phyloP scores from a whole-genome alignment of 2,329 filamentous ascomycete species.

The Dothistroma pini region DNA sequence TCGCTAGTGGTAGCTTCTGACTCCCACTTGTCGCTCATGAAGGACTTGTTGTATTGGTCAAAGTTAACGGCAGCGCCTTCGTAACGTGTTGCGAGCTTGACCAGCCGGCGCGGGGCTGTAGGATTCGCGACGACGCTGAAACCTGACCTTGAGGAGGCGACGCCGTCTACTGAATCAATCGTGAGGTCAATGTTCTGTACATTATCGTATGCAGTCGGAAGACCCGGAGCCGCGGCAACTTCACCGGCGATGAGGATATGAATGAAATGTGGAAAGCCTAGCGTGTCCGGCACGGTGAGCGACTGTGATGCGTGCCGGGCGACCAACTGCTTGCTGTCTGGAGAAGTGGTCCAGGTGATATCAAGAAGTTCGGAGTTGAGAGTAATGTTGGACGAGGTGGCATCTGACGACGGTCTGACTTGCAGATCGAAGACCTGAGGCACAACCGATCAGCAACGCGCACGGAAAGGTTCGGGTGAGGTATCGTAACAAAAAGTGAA shows the following conservation, averaged over 20 bases:
- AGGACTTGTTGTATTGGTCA: constrained; percentile 5
- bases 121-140: constrained; percentile 8
- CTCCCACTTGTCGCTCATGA: constrained; percentile 5
- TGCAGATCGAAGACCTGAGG: constrained; percentile 42
- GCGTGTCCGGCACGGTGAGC: constrained; percentile 17
- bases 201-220: constrained; percentile 12
- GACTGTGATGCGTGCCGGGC: constrained; percentile 20
- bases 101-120: constrained; percentile 6
- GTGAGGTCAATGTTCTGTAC: constrained; percentile 6
- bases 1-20: constrained; percentile 15
- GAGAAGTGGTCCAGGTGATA: constrained; percentile 38
- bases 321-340: constrained; percentile 36
- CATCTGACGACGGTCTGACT: constrained; percentile 37
- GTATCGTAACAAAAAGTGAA: constrained; percentile 5
- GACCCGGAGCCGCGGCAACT: constrained; percentile 8
- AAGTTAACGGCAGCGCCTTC: constrained; percentile 6
- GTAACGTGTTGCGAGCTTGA: neutral
- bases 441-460: constrained; percentile 35
- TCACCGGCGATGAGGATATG: constrained; percentile 5
- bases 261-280: constrained; percentile 10
- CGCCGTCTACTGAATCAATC: constrained; percentile 9
- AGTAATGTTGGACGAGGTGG: constrained; percentile 41
- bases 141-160: constrained; percentile 7
- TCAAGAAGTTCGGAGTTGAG: constrained; percentile 43
- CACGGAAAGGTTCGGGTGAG: neutral